Evolutionary conservation across 1,284 basidiomycete species (phyloP).

Genomic region (Athelia sp.): DNA sequence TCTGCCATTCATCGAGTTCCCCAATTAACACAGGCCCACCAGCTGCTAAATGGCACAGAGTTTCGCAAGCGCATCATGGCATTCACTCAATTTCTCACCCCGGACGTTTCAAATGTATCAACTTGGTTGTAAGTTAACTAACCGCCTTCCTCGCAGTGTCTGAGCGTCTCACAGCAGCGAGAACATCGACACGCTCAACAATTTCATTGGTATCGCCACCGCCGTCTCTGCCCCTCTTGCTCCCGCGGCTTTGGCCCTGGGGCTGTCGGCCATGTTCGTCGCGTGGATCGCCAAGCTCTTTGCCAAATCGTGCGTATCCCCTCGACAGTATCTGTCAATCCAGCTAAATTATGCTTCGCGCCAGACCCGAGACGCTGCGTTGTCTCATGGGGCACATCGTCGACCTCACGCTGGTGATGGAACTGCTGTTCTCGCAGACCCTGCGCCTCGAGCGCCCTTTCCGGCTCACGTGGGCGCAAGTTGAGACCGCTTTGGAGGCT

Average conservation of each 20-base stretch:
- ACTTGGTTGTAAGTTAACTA: background rate
- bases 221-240: constrained; percentile 3
- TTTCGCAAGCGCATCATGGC: constrained; percentile 6
- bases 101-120: background rate
- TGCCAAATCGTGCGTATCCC: too few relatives aligned
- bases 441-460: background rate
- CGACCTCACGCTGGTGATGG: constrained; percentile 12
- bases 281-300: background rate
- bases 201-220: background rate
- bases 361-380: constrained; percentile 10
- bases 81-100: constrained; percentile 2
- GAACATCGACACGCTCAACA: background rate
- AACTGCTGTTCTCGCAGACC: background rate
- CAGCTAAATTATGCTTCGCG: background rate
- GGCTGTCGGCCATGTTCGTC: constrained; percentile 4
- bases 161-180: too few relatives aligned
- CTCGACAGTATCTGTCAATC: background rate
- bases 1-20: background rate
- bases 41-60: constrained; percentile 6
- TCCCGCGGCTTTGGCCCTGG: constrained; percentile 5
- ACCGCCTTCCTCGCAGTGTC: background rate
- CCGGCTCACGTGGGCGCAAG: background rate
- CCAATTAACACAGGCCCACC: background rate
- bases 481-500: background rate
- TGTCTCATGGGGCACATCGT: constrained; percentile 13